Base-by-base conservation (phyloP, 2,329 filamentous ascomycete species). In the Lachnellula occidentalis region DNA sequence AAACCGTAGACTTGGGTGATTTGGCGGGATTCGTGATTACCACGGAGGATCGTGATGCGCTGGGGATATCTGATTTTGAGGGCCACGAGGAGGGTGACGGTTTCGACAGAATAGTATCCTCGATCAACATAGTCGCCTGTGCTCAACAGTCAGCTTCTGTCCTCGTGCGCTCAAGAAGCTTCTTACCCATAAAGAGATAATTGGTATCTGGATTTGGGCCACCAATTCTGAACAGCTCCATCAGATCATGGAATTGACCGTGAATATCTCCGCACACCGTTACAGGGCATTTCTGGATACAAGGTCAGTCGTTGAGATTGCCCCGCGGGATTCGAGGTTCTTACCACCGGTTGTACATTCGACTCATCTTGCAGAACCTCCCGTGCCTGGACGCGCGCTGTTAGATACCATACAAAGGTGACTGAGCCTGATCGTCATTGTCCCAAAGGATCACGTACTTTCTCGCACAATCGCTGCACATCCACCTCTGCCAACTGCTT, bases 1-100 rank as follows among this genome's bases (percentile, higher is more conserved):
- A 99, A 99, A 59, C 94, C 94, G 72, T 99, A 99, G 56, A 99
- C 94, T 74, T 97, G 92, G 45, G 94, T 99, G 73, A 99, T 99
- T 76, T 99, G 94, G 67, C 94, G 87, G 61, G 92, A 96, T 76
- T 99, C 94, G 81, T 99, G 94, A 76, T 99, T 99, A 70, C 94
- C 94, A 70, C 94, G 92, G 64, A 99, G 88, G 71, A 99, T 95
- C 66, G 94, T 97, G 76, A 99, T 97, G 75, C 94, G 90, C 74
- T 92, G 86, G 58, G 94, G 94, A 75, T 97, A 96, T 78, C 94
- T 87, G 71, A 97, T 96, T 80, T 97, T 99, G 71, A 97, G 86
- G 61, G 90, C 91, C 67, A 97, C 91, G 66, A 99, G 86, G 55
- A 99, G 85, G 17, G 92, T 96, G 64, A 99, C 92, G 6, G 94